Evolutionary conservation across 139 green algal species (phyloP).

Genomic region (Auxenochlorella pyrenoidosa): DNA sequence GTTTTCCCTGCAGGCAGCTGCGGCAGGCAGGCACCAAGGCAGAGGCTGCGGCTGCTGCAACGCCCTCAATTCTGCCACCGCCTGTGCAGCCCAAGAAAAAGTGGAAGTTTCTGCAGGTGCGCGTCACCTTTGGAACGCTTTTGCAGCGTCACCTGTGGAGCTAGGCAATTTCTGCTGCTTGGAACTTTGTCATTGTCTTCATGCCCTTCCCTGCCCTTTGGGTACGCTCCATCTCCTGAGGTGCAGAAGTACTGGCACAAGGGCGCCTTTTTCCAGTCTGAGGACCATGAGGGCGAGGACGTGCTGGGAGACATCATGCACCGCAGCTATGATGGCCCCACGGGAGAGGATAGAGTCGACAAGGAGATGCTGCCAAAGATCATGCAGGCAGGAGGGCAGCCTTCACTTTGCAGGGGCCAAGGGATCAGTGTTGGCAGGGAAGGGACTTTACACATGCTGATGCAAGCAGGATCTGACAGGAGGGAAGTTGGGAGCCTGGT

Average conservation of each 20-base stretch:
- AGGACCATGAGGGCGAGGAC: constrained; percentile 33
- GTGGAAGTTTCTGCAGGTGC: constrained; percentile 85
- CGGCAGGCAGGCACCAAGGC: constrained; percentile 8
- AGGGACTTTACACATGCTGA: background rate
- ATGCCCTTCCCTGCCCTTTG: background rate
- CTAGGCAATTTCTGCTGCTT: too few relatives aligned
- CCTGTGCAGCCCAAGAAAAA: constrained; percentile 22
- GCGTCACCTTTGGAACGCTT: too few relatives aligned
- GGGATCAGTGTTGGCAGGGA: too few relatives aligned
- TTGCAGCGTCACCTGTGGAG: too few relatives aligned
- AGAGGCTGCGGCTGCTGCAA: background rate
- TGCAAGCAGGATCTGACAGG: too few relatives aligned
- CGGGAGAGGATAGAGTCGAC: constrained; percentile 92
- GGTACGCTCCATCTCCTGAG: constrained; percentile 38
- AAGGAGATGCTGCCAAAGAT: constrained; percentile 90
- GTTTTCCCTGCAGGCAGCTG: constrained; percentile 7
- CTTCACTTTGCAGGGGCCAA: too few relatives aligned
- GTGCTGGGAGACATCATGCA: constrained; percentile 60
- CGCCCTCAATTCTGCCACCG: too few relatives aligned
- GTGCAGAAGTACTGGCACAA: constrained; percentile 99
- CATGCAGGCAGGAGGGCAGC: constrained; percentile 73
- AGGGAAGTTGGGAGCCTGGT: background rate
- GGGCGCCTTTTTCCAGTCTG: constrained; percentile 94
- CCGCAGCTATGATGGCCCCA: constrained; percentile 90
- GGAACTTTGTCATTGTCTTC: background rate